Conservation (phyloP, 768 basidiomycete genomes). For the Pulveroboletus ravenelii region DNA sequence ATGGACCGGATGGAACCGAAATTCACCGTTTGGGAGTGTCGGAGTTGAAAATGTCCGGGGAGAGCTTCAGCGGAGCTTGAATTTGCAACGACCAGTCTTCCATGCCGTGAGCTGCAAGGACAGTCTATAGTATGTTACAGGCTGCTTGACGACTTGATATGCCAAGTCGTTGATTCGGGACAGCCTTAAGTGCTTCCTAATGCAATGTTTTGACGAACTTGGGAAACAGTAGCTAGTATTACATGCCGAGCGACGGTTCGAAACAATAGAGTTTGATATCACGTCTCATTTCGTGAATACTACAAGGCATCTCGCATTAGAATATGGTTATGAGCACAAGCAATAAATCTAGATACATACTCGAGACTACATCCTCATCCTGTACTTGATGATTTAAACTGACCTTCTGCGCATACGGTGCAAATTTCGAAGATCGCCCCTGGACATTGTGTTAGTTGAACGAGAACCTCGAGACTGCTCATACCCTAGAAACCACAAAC, state of each 20-base stretch:
- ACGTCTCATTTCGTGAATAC: conserved; percentile 31
- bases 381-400: conserved; percentile 78
- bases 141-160: no score
- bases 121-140: no score
- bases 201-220: no score
- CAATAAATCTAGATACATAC: conserved; percentile 42
- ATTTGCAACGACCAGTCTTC: no score
- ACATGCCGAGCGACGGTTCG: background rate
- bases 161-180: no score
- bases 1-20: no score
- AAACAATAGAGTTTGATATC: background rate
- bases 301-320: conserved; percentile 3
- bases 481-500: conserved; percentile 23
- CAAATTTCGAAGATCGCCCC: conserved; percentile 94
- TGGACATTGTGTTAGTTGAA: conserved; percentile 22
- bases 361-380: conserved; percentile 87
- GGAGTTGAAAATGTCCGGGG: no score
- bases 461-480: background rate
- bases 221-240: background rate
- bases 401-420: conserved; percentile 92
- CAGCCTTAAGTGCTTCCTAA: no score
- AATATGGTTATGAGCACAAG: background rate
- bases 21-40: no score
- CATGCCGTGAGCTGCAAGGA: no score
- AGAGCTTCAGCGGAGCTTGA: no score